Evolutionary conservation across 495 filamentous ascomycete genomes (phyloP).

Genomic region (Neurospora tetrasperma): DNA sequence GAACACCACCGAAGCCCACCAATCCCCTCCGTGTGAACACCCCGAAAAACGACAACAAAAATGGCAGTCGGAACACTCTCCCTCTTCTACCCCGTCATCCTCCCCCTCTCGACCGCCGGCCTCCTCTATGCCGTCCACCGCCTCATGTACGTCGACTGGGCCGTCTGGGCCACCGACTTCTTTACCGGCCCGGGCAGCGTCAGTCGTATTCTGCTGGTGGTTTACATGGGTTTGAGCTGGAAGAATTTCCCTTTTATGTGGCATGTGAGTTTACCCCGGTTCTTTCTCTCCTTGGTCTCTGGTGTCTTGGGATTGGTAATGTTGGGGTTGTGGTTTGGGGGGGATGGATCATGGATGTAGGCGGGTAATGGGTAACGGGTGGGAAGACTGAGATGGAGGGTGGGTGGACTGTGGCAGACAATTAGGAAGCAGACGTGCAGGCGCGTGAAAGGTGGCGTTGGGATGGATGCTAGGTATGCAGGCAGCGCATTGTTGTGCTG

Average conservation of each 20-base stretch:
- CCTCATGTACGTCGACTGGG: slow-evolving; percentile 25
- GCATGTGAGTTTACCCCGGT: slow-evolving; percentile 46
- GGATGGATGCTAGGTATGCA: too few species aligned
- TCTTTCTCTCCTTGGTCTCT: too few species aligned
- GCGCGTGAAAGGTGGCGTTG: too few species aligned
- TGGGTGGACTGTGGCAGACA: too few species aligned
- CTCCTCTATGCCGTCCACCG: slow-evolving; percentile 32
- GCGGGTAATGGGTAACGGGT: too few species aligned
- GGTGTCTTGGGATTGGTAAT: too few species aligned
- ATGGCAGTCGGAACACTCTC: slow-evolving; percentile 35
- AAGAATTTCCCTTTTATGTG: slow-evolving; percentile 69
- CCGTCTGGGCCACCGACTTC: slow-evolving; percentile 24
- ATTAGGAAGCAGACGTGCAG: too few species aligned
- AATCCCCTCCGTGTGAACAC: too few species aligned
- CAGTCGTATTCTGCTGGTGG: slow-evolving; percentile 36
- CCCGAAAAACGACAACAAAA: background rate
- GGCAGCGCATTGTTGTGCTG: background rate
- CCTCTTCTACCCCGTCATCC: slow-evolving; percentile 27
- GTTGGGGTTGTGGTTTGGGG: too few species aligned
- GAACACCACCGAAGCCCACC: too few species aligned
- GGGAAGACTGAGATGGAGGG: too few species aligned
- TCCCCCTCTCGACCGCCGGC: slow-evolving; percentile 24
- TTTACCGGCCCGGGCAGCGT: slow-evolving; percentile 41
- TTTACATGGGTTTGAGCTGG: slow-evolving; percentile 49
- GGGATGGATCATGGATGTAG: too few species aligned